Evolutionary conservation across 2,329 filamentous ascomycete species (phyloP), one percentile per base, ranked within the genome.

Genomic region (Xylaria digitata): DNA sequence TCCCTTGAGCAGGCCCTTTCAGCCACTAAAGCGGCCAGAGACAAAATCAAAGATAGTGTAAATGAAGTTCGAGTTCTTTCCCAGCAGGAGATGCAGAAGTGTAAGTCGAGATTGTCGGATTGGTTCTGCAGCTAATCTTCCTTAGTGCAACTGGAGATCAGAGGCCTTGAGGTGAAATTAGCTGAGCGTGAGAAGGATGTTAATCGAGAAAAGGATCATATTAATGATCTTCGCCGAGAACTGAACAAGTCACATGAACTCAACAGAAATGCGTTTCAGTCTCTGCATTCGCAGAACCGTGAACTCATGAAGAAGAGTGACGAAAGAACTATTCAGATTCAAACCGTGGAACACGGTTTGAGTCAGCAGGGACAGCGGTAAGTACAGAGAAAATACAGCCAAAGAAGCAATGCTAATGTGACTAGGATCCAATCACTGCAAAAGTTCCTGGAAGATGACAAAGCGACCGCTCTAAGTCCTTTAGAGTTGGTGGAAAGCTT

Each of bases 1-100:
- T 72, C 77, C 0, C 74, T 81, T 43, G 73, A 72, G 37, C 26
- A 71, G 49, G 71, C 69, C 21, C 53, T 72, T 34, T 49, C 62
- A 11, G 50, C 55, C 6, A 48, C 68, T 8, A 64, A 74, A 17
- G 42, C 56, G 2, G 42, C 63, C 8, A 70, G 68, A 30, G 42
- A 63, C 3, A 57, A 67, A 13, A 68, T 76, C 19, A 66, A 68
- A 34, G 42, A 69, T 54, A 70, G 67, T 34, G 60, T 75, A 11
- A 46, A 56, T 8, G 48, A 65, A 8, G 69, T 74, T 45, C 46
- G 65, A 30, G 58, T 46, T 0, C 59, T 67, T 19, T 65, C 71
- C 8, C 54, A 66, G 8, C 26, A 54, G 9, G 68, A 73, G 34
- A 61, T 71, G 26, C 59, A 65, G 23, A 66, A 72, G 30, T 55